phyloP scores from a whole-genome alignment of 805 yeast genomes.

The Candida glaebosa region DNA sequence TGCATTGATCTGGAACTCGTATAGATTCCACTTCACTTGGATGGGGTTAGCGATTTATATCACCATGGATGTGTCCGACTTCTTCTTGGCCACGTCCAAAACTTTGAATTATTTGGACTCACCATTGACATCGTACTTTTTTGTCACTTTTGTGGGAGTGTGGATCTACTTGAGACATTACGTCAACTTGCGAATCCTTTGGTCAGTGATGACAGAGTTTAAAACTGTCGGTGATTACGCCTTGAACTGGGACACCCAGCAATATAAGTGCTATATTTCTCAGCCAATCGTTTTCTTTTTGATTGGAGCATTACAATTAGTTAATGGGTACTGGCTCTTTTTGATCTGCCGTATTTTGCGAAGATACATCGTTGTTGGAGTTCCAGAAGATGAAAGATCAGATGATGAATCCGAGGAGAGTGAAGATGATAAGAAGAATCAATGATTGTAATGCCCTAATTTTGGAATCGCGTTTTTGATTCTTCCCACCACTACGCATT shows the following conservation, averaged over 20 bases:
- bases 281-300: slow-evolving; percentile 83
- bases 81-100: slow-evolving; percentile 80
- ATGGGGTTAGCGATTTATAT: slow-evolving; percentile 89
- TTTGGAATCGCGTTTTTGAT: too few relatives aligned
- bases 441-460: slow-evolving; percentile 8
- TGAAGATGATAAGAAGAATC: slow-evolving; percentile 19
- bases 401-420: slow-evolving; percentile 68
- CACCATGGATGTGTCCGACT: slow-evolving; percentile 95
- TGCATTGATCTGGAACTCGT: slow-evolving; percentile 79
- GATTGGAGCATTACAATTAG: slow-evolving; percentile 76
- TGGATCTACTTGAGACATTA: slow-evolving; percentile 94
- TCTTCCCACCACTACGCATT: neutral
- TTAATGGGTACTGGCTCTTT: slow-evolving; percentile 85
- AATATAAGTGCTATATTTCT: slow-evolving; percentile 94
- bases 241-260: slow-evolving; percentile 83
- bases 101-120: slow-evolving; percentile 83
- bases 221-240: slow-evolving; percentile 77
- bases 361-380: slow-evolving; percentile 54
- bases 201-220: slow-evolving; percentile 85
- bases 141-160: slow-evolving; percentile 57
- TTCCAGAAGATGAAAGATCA: slow-evolving; percentile 78
- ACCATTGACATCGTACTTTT: slow-evolving; percentile 57
- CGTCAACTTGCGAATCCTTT: slow-evolving; percentile 73
- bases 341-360: slow-evolving; percentile 74
- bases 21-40: slow-evolving; percentile 93